phyloP scores from a whole-genome alignment of 2,329 filamentous ascomycete species.

The Sarocladiaceae sp. region DNA sequence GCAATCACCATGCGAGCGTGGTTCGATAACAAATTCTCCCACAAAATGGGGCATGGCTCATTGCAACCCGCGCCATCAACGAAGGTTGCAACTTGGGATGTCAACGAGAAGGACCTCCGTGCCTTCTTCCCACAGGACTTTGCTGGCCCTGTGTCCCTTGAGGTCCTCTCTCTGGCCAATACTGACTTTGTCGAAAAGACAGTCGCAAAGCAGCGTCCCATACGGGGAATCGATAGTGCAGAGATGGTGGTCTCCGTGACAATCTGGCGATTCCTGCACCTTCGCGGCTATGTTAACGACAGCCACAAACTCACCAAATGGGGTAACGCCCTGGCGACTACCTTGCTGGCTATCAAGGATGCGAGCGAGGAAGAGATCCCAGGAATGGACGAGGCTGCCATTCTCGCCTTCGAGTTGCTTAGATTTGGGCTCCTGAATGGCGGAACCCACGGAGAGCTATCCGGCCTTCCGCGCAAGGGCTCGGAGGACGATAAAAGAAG shows the following conservation, averaged over 20 bases:
- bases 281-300: constrained; percentile 79
- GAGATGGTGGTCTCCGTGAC: constrained; percentile 70
- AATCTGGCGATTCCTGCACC: constrained; percentile 84
- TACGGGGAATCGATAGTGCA: constrained; percentile 56
- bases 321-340: constrained; percentile 74
- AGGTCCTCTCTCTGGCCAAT: constrained; percentile 65
- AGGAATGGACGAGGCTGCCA: constrained; percentile 68
- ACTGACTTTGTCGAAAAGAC: constrained; percentile 66
- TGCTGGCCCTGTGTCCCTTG: constrained; percentile 43
- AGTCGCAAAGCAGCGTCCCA: constrained; percentile 53
- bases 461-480: constrained; percentile 51
- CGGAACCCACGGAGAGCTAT: constrained; percentile 54
- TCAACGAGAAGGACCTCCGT: constrained; percentile 55
- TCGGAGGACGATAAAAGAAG: constrained; percentile 71
- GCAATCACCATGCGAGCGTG: constrained; percentile 75
- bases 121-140: constrained; percentile 40
- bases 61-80: constrained; percentile 43
- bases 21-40: constrained; percentile 70
- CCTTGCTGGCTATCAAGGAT: constrained; percentile 59
- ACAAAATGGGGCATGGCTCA: constrained; percentile 60
- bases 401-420: constrained; percentile 83
- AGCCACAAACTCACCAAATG: constrained; percentile 76
- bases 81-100: constrained; percentile 62
- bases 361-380: constrained; percentile 41
- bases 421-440: constrained; percentile 74